phyloP scores from a whole-genome alignment of 2,329 filamentous ascomycete species.

The Scopulariopsis brevicaulis region DNA sequence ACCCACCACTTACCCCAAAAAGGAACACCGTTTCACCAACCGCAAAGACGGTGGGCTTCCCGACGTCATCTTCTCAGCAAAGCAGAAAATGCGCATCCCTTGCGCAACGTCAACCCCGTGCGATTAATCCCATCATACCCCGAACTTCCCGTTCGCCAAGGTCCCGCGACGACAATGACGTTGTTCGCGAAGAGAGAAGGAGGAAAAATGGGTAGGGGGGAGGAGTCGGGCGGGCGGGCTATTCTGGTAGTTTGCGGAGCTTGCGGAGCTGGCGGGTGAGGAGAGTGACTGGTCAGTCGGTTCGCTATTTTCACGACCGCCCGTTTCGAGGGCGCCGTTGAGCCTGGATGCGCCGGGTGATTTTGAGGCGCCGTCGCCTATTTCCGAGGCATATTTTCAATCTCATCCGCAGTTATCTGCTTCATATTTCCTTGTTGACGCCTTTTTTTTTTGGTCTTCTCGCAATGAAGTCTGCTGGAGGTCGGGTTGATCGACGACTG shows the following conservation, averaged over 20 bases:
- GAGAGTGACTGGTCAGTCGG: slow-evolving; percentile 1
- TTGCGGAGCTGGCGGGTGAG: neutral
- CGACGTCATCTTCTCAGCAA: neutral
- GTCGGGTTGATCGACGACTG: neutral
- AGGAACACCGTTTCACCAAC: neutral
- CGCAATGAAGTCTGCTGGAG: neutral
- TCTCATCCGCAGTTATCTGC: neutral
- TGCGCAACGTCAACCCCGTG: neutral
- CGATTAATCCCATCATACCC: neutral
- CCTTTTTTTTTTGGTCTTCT: neutral
- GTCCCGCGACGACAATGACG: neutral
- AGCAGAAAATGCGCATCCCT: neutral
- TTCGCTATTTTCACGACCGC: slow-evolving; percentile 1
- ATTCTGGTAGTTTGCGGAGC: neutral
- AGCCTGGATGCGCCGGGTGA: neutral
- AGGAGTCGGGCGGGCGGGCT: neutral
- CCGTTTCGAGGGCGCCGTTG: slow-evolving; percentile 1
- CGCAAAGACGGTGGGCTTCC: neutral
- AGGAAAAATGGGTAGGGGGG: neutral
- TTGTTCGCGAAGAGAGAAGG: neutral
- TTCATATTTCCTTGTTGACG: neutral
- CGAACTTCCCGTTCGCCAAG: neutral
- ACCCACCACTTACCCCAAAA: neutral
- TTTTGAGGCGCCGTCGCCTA: neutral
- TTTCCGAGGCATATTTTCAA: neutral